phyloP scores from a whole-genome alignment of 2,329 filamentous ascomycete genomes.

The Aureobasidium sp. region DNA sequence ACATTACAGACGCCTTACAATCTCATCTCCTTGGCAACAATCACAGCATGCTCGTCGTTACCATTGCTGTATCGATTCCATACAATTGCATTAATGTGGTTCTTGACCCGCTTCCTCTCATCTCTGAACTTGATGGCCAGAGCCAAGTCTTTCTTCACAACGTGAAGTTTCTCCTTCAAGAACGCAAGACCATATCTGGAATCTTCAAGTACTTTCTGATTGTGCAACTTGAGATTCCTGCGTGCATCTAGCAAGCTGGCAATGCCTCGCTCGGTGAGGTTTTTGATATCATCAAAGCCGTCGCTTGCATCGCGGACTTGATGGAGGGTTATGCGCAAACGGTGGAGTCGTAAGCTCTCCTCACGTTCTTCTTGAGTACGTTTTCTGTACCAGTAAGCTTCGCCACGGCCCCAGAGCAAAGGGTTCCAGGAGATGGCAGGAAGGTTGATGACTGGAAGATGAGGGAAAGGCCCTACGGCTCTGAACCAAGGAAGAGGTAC shows the following conservation, averaged over 20 bases:
- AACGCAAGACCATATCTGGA: neutral
- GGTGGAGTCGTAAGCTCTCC: neutral
- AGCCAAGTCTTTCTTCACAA: neutral
- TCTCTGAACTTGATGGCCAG: neutral
- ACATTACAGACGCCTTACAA: neutral
- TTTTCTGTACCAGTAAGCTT: neutral
- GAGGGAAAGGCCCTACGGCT: neutral
- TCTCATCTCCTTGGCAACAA: neutral
- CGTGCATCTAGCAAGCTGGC: neutral
- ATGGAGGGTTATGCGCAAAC: neutral
- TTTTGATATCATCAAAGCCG: neutral
- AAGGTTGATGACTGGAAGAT: neutral
- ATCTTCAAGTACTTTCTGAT: neutral
- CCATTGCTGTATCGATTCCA: neutral
- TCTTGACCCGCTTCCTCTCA: neutral
- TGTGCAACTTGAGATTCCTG: neutral
- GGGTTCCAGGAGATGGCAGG: neutral
- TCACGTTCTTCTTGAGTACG: neutral
- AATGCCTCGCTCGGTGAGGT: neutral
- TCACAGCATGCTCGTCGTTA: neutral
- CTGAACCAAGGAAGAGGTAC: neutral
- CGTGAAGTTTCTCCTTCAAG: neutral
- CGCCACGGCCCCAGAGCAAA: neutral
- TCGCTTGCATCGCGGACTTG: neutral
- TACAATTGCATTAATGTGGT: neutral